These are phyloP conservation scores for Spinacia oleracea DNA, from an alignment of 179 eudicot species.

Conservation along the genomic window DNA sequence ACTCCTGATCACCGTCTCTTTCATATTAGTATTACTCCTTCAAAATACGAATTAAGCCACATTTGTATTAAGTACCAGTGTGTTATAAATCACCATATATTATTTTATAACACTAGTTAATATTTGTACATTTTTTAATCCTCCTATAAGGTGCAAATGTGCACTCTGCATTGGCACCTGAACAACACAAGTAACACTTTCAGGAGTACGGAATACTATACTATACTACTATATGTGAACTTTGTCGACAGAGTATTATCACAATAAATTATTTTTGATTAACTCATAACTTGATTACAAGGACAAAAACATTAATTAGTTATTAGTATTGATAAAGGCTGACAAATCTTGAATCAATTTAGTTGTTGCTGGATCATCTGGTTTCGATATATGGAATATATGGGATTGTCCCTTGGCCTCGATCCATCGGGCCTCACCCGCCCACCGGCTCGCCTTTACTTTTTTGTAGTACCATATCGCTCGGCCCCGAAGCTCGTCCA, in stretches of 20 bases:
- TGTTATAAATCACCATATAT: too few species aligned
- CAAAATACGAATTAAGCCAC: too few species aligned
- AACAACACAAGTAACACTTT: too few species aligned
- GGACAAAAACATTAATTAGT: background rate
- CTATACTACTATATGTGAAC: background rate
- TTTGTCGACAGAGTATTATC: background rate
- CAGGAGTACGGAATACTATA: too few species aligned
- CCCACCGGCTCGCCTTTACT: slow-evolving; percentile 32
- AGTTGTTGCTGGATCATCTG: slow-evolving; percentile 14
- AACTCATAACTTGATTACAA: background rate
- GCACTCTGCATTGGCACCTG: too few species aligned
- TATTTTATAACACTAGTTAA: too few species aligned
- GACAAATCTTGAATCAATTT: slow-evolving; percentile 5
- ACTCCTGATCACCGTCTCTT: too few species aligned
- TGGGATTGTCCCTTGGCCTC: slow-evolving; percentile 30
- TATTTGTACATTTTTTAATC: too few species aligned
- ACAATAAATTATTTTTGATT: too few species aligned
- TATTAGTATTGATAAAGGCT: background rate
- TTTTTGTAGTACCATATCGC: slow-evolving; percentile 24
- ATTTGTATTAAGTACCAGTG: too few species aligned
- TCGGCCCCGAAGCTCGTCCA: slow-evolving; percentile 29
- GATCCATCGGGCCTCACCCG: slow-evolving; percentile 19
- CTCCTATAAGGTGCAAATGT: too few species aligned
- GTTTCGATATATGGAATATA: slow-evolving; percentile 29
- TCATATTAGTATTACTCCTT: too few species aligned